Conservation (phyloP, 2,329 filamentous ascomycete species). For the Verticillium dahliae region DNA sequence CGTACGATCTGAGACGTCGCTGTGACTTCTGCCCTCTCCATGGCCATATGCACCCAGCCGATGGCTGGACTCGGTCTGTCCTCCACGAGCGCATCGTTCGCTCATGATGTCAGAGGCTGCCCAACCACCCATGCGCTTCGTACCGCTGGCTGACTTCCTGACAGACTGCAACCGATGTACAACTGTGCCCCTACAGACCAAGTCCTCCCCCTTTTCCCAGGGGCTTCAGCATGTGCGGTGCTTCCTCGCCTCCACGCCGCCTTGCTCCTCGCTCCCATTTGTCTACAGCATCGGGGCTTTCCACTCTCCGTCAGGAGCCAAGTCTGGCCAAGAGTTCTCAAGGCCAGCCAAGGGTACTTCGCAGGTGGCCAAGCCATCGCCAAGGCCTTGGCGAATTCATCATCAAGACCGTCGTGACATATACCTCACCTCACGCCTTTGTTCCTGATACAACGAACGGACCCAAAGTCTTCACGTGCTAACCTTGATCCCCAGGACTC, state of each 20-base stretch:
- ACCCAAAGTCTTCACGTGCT: background rate
- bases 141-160: too few species aligned
- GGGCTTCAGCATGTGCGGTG: too few species aligned
- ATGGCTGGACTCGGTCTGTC: background rate
- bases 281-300: background rate
- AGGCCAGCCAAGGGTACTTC: background rate
- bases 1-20: background rate
- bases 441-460: background rate
- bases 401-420: background rate
- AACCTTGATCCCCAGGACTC: background rate
- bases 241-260: background rate
- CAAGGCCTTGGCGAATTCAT: background rate
- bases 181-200: too few species aligned
- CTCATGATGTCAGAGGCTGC: conserved; percentile 1
- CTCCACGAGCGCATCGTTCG: background rate
- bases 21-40: background rate
- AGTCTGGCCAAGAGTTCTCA: background rate
- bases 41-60: background rate
- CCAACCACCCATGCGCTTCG: background rate
- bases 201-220: too few species aligned
- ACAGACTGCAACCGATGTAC: too few species aligned
- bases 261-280: background rate
- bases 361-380: background rate
- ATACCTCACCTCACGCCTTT: background rate
- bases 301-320: background rate